Evolutionary conservation across 306 rosid genomes (phyloP).

Genomic region (Betula pendula): DNA sequence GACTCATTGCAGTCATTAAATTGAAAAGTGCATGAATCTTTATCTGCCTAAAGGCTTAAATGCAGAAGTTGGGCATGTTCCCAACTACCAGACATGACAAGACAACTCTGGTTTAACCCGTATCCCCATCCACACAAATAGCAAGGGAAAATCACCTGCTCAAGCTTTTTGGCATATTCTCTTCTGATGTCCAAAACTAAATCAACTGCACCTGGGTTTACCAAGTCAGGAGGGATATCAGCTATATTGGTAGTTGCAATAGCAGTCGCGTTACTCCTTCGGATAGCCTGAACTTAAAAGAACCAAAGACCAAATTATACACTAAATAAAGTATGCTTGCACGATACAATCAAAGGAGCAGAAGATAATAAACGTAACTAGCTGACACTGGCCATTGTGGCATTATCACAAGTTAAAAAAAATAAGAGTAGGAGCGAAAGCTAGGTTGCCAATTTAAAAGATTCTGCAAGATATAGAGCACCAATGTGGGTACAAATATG

Average conservation of each 20-base stretch:
- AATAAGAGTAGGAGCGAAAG: not conserved
- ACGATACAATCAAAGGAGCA: slow-evolving; percentile 12
- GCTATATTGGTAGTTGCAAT: slow-evolving; percentile 39
- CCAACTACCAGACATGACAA: slow-evolving; percentile 13
- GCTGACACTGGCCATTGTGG: slow-evolving; percentile 4
- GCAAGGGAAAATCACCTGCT: slow-evolving; percentile 57
- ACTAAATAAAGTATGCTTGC: slow-evolving; percentile 12
- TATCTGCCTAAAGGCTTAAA: not conserved
- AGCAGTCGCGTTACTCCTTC: slow-evolving; percentile 46
- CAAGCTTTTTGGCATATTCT: slow-evolving; percentile 80
- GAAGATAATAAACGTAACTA: not conserved
- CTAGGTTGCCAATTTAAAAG: slow-evolving; percentile 14
- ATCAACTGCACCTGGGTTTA: slow-evolving; percentile 74
- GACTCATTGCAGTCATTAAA: not conserved
- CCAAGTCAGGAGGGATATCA: slow-evolving; percentile 74
- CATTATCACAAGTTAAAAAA: slow-evolving; percentile 5
- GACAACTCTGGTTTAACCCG: not conserved
- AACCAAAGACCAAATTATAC: slow-evolving; percentile 19
- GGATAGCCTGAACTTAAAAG: slow-evolving; percentile 57
- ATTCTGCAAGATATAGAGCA: slow-evolving; percentile 6
- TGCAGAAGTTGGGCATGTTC: not conserved
- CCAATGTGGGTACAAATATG: not conserved
- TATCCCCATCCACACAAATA: slow-evolving; percentile 20
- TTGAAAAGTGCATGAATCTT: not conserved
- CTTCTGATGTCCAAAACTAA: slow-evolving; percentile 74